Percentiles rank a stretch among this genome's conserved stretches.
Conservation (phyloP, 352 stramenopile species). For the Pythium rhizo-oryzae region DNA sequence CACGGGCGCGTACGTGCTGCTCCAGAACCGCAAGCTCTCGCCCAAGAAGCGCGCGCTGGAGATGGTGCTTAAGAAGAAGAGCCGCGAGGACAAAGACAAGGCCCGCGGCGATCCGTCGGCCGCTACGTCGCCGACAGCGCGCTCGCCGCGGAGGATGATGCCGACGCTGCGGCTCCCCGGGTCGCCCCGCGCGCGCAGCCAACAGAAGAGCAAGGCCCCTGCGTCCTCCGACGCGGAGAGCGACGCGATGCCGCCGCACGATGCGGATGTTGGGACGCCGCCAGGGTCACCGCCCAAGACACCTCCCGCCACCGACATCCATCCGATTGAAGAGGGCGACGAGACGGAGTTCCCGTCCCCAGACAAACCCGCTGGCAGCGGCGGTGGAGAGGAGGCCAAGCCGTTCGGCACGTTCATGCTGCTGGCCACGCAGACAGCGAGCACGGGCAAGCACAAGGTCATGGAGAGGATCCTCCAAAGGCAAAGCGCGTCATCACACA, state of each 20-base stretch:
- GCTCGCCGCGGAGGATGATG: conserved; percentile 22
- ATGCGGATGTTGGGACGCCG: not conserved
- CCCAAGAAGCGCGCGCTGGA: conserved; percentile 72
- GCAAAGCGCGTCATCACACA: conserved; percentile 14
- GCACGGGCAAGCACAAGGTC: conserved; percentile 39
- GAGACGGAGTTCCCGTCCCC: conserved; percentile 19
- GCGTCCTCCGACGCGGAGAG: not conserved
- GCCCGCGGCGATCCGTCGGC: not conserved
- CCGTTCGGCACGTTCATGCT: conserved; percentile 46
- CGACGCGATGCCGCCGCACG: not conserved
- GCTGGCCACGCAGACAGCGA: conserved; percentile 38
- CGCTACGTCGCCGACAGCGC: not conserved
- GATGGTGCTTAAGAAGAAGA: conserved; percentile 68
- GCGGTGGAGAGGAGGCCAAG: conserved; percentile 9
- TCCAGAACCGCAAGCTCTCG: conserved; percentile 68
- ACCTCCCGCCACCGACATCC: not conserved
- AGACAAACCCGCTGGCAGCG: conserved; percentile 5
- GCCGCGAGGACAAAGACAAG: conserved; percentile 38
- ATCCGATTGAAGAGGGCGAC: conserved; percentile 18
- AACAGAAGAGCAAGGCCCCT: not conserved
- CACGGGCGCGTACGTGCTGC: conserved; percentile 53
- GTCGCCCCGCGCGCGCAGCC: conserved; percentile 17
- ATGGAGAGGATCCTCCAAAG: conserved; percentile 44
- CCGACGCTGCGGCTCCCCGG: conserved; percentile 21
- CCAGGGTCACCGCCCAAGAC: not conserved